phyloP scores from a whole-genome alignment of 1,284 basidiomycete genomes.

The Ceratobasidium sp. region DNA sequence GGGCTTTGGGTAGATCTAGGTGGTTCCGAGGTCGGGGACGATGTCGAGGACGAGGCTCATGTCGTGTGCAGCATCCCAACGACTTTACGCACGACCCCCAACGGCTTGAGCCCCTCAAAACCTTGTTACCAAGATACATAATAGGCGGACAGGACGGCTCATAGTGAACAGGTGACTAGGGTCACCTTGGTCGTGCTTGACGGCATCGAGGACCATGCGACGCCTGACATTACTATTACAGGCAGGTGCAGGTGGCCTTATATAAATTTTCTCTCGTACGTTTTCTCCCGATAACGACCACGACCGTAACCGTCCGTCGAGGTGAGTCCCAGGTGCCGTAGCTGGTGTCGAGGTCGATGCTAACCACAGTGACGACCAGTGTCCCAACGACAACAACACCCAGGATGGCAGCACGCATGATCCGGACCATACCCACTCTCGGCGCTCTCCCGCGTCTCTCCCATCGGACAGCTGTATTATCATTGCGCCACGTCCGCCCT shows the following conservation, averaged over 20 bases:
- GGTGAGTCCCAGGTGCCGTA: constrained; percentile 12
- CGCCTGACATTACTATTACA: constrained; percentile 45
- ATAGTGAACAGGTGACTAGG: constrained; percentile 15
- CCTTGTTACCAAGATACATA: not conserved
- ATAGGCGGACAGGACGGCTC: not conserved
- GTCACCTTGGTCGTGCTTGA: constrained; percentile 42
- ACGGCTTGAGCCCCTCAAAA: too few relatives aligned
- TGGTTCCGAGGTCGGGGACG: not conserved
- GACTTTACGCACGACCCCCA: not conserved
- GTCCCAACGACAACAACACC: constrained; percentile 1
- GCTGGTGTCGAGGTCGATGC: not conserved
- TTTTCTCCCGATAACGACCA: constrained; percentile 25
- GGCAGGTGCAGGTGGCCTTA: constrained; percentile 40
- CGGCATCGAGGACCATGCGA: constrained; percentile 40
- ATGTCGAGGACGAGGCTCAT: not conserved
- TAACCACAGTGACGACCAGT: constrained; percentile 20
- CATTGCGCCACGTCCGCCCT: constrained; percentile 33
- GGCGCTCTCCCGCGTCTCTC: constrained; percentile 32
- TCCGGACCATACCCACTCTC: not conserved
- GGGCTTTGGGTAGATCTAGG: not conserved
- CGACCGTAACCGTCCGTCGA: constrained; percentile 23
- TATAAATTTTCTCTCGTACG: constrained; percentile 44
- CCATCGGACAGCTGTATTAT: constrained; percentile 16
- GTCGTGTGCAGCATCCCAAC: constrained; percentile 4
- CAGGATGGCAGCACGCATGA: constrained; percentile 32